These are phyloP conservation scores for Pleurozium schreberi DNA, from an alignment of 225 moss, liverwort and hornwort species.

Conservation along the genomic window DNA sequence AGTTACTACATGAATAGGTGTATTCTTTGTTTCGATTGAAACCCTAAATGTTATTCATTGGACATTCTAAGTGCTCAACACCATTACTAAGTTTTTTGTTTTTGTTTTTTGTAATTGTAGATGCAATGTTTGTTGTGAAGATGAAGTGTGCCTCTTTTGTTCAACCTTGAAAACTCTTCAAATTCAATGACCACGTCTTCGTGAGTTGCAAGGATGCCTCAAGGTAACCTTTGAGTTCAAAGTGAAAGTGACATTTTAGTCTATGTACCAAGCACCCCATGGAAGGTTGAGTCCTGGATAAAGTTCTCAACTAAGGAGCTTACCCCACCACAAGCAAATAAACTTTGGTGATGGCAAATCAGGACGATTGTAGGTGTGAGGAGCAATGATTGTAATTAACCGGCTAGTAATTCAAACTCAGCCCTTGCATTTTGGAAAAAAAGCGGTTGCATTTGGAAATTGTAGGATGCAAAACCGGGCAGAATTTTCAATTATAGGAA, in stretches of 20 bases:
- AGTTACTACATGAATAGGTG: neutral
- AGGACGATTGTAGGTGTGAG: no score
- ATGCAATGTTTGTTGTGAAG: neutral
- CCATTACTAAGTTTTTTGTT: neutral
- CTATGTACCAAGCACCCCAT: rapidly evolving
- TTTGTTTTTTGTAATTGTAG: neutral
- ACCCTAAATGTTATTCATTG: neutral
- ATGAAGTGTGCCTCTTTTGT: neutral
- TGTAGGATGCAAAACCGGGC: no score
- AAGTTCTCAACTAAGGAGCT: neutral
- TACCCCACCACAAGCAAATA: neutral
- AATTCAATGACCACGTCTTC: neutral
- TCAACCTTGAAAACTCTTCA: neutral
- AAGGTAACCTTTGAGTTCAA: neutral
- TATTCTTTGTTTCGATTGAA: neutral
- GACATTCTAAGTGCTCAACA: neutral
- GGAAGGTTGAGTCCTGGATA: rapidly evolving
- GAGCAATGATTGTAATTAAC: no score
- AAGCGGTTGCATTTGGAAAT: no score
- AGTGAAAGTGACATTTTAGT: neutral
- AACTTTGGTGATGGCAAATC: neutral
- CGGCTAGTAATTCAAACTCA: no score
- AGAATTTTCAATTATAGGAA: no score
- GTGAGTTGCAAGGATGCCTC: rapidly evolving
- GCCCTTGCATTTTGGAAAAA: no score